Evolutionary conservation across 768 basidiomycete species (phyloP), one percentile per base, ranked within the genome.

Genomic region (Amanita pallidorosea): DNA sequence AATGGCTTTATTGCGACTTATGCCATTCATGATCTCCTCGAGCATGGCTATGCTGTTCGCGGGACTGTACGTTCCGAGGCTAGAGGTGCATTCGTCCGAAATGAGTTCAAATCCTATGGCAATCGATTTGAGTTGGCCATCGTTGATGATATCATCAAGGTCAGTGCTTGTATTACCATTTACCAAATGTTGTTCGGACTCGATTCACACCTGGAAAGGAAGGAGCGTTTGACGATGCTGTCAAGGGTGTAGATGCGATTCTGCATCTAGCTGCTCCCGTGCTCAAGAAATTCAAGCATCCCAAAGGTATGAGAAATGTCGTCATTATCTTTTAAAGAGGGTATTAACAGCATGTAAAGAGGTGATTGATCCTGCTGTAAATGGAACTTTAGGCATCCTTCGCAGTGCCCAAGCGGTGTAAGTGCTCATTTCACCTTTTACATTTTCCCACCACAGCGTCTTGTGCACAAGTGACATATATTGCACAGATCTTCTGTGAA

Each of bases 141-240:
- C 17, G 85, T 91, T 0, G 73, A 77, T 41, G 88, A 93, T 58
- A 83, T 91, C 54, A 59, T 61, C 2, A 61, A 65, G 60, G 70
- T 65, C 20, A 4, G 5, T 12, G 18, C 20, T 23, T 20, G n/a
- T 15, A 8, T 15, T 2, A 2, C n/a, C n/a, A n/a, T n/a, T n/a
- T n/a, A n/a, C n/a, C 7, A 11, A 7, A 12, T 43, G 15, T 11
- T 20, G 18, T 34, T 22, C n/a, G 20, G 15, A n/a, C 47, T 11
- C 23, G 17, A 20, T 35, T 20, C 12, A 4, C 41, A 18, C 5
- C 33, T 31, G 1, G 9, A 13, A 22, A 81, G 80, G 74, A 73
- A 1, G 77, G 76, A 6, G 85, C 82, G 1, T 93, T 89, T 54
- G 86, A 91, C 61, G 80, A 87, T 44, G 86, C 81, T 1, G 83